These are phyloP conservation scores for Rhypophila decipiens DNA, from an alignment of 495 filamentous ascomycete species.

Conservation along the genomic window DNA sequence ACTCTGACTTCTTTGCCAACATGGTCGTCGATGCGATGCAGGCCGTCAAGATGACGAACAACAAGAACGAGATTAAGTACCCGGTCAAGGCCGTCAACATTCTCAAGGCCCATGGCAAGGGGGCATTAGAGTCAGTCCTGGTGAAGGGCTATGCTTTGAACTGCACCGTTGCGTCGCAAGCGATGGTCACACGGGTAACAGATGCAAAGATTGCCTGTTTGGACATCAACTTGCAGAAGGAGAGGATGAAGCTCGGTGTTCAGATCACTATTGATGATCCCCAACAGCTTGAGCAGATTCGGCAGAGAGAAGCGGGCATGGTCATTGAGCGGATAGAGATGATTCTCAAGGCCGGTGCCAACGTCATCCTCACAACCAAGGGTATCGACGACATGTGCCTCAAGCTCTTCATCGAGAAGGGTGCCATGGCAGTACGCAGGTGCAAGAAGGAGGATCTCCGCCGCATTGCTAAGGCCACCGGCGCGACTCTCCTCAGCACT, in stretches of 20 bases:
- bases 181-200: constrained; percentile 87
- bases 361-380: constrained; percentile 94
- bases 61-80: constrained; percentile 86
- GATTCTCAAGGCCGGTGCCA: constrained; percentile 96
- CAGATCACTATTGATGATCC: constrained; percentile 98
- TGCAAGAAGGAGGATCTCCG: constrained; percentile 99
- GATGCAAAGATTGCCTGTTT: constrained; percentile 96
- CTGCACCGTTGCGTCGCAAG: constrained; percentile 97
- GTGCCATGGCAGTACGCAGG: constrained; percentile 90
- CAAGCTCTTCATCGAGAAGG: constrained; percentile 91
- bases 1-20: constrained; percentile 95
- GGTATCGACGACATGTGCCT: constrained; percentile 94
- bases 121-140: constrained; percentile 77
- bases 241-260: constrained; percentile 97
- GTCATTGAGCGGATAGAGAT: constrained; percentile 92
- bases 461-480: constrained; percentile 92
- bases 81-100: constrained; percentile 99
- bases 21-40: constrained; percentile 97
- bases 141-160: constrained; percentile 97
- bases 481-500: constrained; percentile 84
- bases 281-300: constrained; percentile 93
- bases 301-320: constrained; percentile 84
- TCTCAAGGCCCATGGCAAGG: constrained; percentile 96
- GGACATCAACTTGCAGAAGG: constrained; percentile 98
- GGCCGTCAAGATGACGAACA: constrained; percentile 88